Percentiles rank a stretch among this genome's conserved stretches.
Evolutionary conservation across 768 basidiomycete species (phyloP).

Genomic region (Panaeolus papilionaceus): DNA sequence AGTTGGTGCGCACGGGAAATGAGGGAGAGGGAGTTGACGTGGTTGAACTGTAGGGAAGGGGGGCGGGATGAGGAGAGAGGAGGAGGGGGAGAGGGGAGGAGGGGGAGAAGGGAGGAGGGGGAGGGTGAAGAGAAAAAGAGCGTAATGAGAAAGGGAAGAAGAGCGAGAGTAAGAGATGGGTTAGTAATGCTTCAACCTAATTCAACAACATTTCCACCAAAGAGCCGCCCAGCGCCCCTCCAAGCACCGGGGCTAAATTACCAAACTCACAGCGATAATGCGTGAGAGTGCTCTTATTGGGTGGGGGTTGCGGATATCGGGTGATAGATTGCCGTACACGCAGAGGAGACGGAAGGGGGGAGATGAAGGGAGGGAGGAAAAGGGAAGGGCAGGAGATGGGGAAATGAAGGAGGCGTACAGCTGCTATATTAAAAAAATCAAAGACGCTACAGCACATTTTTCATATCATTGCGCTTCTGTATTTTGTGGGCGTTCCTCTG

Average conservation of each 20-base stretch:
- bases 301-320: conserved; percentile 93
- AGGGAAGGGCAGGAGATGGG: too few relatives aligned
- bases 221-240: too few relatives aligned
- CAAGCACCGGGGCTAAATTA: too few relatives aligned
- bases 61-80: background rate
- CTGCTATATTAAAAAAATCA: conserved; percentile 93
- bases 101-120: too few relatives aligned
- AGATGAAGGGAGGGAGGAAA: too few relatives aligned
- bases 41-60: conserved; percentile 72
- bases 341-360: conserved; percentile 83
- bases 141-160: too few relatives aligned
- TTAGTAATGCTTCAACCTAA: conserved; percentile 31
- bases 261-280: too few relatives aligned
- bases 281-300: conserved; percentile 92
- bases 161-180: too few relatives aligned
- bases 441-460: conserved; percentile 95
- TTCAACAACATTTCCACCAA: too few relatives aligned
- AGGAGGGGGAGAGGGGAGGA: background rate
- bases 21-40: conserved; percentile 84
- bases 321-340: conserved; percentile 95
- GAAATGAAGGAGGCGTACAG: conserved; percentile 54
- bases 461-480: conserved; percentile 95
- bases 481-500: conserved; percentile 99
- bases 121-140: too few relatives aligned
- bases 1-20: conserved; percentile 97